Percentiles rank a stretch among this genome's conserved stretches.
phyloP scores from a whole-genome alignment of 208 protist genomes.

The Leishmania tarentolae region DNA sequence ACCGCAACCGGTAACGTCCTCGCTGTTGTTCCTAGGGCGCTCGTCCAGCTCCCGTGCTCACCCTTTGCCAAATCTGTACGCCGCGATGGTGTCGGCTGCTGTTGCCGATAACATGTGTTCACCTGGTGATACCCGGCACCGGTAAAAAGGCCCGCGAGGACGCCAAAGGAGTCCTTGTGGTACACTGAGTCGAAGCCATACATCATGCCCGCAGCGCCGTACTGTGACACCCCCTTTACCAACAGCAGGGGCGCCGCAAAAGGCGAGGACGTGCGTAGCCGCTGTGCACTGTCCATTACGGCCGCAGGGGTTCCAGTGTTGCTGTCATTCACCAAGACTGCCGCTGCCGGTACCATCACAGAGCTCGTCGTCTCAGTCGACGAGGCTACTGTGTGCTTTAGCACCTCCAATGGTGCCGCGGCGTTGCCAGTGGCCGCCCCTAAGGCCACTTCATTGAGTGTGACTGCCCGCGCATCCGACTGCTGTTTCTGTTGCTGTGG shows the following conservation, averaged over 20 bases:
- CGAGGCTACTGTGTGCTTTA: background rate
- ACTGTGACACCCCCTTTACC: conserved; percentile 1
- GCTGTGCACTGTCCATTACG: background rate
- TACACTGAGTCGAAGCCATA: conserved; percentile 47
- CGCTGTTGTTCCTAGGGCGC: background rate
- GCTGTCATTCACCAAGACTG: background rate
- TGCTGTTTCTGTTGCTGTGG: conserved; percentile 5
- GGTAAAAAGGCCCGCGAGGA: conserved; percentile 46
- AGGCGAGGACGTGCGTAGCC: background rate
- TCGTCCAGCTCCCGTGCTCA: background rate
- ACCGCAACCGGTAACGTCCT: background rate
- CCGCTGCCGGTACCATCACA: background rate
- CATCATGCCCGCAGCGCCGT: conserved; percentile 24
- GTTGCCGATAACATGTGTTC: conserved; percentile 17
- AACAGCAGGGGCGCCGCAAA: background rate
- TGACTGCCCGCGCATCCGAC: conserved; percentile 11
- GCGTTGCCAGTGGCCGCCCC: background rate
- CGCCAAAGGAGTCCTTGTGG: conserved; percentile 39
- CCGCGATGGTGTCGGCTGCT: conserved; percentile 7
- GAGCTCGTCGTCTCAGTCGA: background rate
- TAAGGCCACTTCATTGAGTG: background rate
- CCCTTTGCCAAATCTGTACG: background rate
- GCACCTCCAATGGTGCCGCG: background rate
- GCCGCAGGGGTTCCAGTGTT: background rate
- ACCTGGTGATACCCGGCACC: conserved; percentile 33